phyloP scores from a whole-genome alignment of 2,329 filamentous ascomycete species.

The Cytospora piceae region DNA sequence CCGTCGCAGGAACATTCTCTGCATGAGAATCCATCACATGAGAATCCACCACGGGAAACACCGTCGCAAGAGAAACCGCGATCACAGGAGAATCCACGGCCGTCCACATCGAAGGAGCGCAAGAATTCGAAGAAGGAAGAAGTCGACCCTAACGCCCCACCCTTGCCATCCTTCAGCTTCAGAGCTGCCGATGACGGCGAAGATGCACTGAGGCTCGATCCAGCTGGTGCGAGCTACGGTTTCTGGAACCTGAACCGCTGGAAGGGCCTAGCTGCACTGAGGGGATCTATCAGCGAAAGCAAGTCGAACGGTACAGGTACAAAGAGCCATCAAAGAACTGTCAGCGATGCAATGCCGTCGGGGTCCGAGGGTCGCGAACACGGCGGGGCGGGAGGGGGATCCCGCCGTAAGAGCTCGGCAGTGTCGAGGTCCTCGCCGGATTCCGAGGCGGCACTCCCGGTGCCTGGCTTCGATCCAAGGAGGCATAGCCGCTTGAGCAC shows the following conservation, averaged over 20 bases:
- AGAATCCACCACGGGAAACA: too few relatives aligned
- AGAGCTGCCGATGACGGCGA: slow-evolving; percentile 43
- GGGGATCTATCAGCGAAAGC: slow-evolving; percentile 33
- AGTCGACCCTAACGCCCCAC: slow-evolving; percentile 44
- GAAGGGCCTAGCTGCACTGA: slow-evolving; percentile 48
- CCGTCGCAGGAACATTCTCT: too few relatives aligned
- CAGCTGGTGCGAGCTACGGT: slow-evolving; percentile 47
- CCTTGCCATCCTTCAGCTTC: slow-evolving; percentile 61
- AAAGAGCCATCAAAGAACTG: slow-evolving; percentile 26
- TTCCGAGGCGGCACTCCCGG: slow-evolving; percentile 28
- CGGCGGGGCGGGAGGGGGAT: background rate
- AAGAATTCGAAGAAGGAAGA: slow-evolving; percentile 31
- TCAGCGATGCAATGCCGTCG: slow-evolving; percentile 19
- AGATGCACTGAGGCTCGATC: slow-evolving; percentile 44
- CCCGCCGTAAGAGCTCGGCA: slow-evolving; percentile 22
- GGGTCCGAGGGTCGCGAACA: slow-evolving; percentile 23
- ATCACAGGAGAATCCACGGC: slow-evolving; percentile 31
- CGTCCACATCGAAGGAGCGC: slow-evolving; percentile 11
- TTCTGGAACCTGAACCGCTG: slow-evolving; percentile 64
- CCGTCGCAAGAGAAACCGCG: too few relatives aligned
- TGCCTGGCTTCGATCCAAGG: slow-evolving; percentile 20
- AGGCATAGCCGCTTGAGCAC: slow-evolving; percentile 26
- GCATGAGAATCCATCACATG: too few relatives aligned
- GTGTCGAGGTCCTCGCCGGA: slow-evolving; percentile 24
- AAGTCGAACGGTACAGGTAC: background rate